Percentiles rank a stretch among this genome's conserved stretches.
phyloP scores from a whole-genome alignment of 768 basidiomycete species.

The Boletus rubropictus region DNA sequence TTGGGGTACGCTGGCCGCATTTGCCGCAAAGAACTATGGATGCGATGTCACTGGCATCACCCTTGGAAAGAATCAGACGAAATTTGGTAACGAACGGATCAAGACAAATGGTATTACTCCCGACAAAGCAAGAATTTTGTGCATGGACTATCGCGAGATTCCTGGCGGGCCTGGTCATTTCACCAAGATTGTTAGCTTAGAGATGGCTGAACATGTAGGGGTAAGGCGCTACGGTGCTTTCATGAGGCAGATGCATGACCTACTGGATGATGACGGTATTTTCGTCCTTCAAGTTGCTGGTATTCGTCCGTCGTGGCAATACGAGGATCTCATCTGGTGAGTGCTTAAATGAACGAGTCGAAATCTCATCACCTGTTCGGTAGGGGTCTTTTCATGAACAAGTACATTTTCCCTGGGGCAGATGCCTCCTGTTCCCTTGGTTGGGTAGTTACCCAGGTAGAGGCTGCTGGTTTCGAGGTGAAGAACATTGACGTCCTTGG shows the following conservation, averaged over 20 bases:
- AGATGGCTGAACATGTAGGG: constrained; percentile 99
- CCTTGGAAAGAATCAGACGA: constrained; percentile 83
- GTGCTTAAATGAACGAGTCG: constrained; percentile 6
- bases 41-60: constrained; percentile 97
- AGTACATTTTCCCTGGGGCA: constrained; percentile 97
- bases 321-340: constrained; percentile 93
- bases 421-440: constrained; percentile 94
- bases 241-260: constrained; percentile 86
- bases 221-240: constrained; percentile 87
- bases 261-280: constrained; percentile 90
- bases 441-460: constrained; percentile 87
- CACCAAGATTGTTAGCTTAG: constrained; percentile 91
- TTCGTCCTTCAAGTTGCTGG: constrained; percentile 98
- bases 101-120: constrained; percentile 65
- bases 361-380: background rate
- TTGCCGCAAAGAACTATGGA: constrained; percentile 95
- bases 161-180: constrained; percentile 70
- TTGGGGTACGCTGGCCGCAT: constrained; percentile 94
- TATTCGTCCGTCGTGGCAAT: constrained; percentile 93
- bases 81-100: constrained; percentile 88
- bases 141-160: constrained; percentile 90
- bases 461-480: constrained; percentile 91
- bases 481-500: constrained; percentile 96
- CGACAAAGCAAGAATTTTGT: constrained; percentile 81
- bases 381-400: constrained; percentile 96